Base-by-base conservation (phyloP, 495 filamentous ascomycete species). In the Lasiosphaeriaceae sp. region DNA sequence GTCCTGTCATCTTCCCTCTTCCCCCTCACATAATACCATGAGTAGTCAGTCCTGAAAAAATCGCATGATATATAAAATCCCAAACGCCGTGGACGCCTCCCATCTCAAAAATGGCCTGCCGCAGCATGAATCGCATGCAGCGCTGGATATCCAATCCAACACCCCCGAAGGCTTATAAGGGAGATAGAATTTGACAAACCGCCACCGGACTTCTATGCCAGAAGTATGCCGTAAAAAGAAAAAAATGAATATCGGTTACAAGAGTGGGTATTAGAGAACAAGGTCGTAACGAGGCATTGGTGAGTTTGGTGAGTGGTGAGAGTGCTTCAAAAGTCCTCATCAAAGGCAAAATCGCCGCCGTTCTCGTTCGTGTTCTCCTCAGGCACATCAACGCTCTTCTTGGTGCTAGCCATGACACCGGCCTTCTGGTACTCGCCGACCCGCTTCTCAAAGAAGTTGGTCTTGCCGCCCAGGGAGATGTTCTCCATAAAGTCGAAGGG, bases 401-500 rank as follows among this genome's bases (percentile, higher is more conserved):
- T 94, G 75, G 91, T 90, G 77, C 87, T 89, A 60, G 85, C 87
- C 91, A 98, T 97, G 67, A 98, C 94, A 76, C 95, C 94, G 47
- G 95, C 92, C 82, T 98, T 98, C 77, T 98, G 94, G 83, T 98
- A 98, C 70, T 98, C 94, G 74, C 89, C 95, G 41, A 98, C 94
- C 58, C 94, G 89, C 89, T 98, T 98, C 86, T 98, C 94, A 74
- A 98, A 98, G 89, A 98, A 98, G 83, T 98, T 98, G 73, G 94
- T 98, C 87, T 98, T 98, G 75, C 94, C 94, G 24, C 92, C 90
- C 29, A 98, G 81, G 11, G 94, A 97, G 77, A 98, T 98, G 67
- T 91, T 93, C 84, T 98, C 94, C 94, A 98, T 98, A 78, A 98
- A 98, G 83, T 98, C 94, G 75, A 98, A 98, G 63, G 94, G 94